phyloP scores from a whole-genome alignment of 495 filamentous ascomycete species.

The Neurospora intermedia region DNA sequence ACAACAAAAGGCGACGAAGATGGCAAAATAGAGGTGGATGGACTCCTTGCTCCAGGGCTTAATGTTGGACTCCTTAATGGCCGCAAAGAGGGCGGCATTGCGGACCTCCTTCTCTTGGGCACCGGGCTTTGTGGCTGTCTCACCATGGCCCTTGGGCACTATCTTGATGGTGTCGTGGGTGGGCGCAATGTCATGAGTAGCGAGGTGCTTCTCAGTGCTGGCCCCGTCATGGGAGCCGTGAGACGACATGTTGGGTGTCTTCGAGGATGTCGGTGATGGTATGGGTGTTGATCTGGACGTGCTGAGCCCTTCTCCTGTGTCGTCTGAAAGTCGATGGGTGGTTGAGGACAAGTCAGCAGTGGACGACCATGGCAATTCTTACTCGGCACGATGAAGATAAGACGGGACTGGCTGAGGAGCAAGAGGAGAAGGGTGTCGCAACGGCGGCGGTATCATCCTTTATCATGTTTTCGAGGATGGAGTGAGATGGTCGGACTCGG shows the following conservation, averaged over 20 bases:
- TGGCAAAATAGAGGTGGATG: constrained; percentile 40
- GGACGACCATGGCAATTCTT: neutral
- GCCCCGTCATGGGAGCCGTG: constrained; percentile 16
- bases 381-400: neutral
- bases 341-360: neutral
- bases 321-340: constrained; percentile 1
- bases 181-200: constrained; percentile 5
- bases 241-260: constrained; percentile 19
- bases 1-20: constrained; percentile 37
- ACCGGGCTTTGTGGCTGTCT: constrained; percentile 26
- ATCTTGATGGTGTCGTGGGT: neutral
- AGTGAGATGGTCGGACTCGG: neutral
- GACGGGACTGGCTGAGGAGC: neutral
- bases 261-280: neutral
- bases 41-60: constrained; percentile 43
- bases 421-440: neutral
- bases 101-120: constrained; percentile 38
- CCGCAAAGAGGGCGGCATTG: constrained; percentile 49
- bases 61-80: constrained; percentile 46
- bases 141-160: constrained; percentile 24
- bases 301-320: neutral
- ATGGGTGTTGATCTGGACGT: neutral
- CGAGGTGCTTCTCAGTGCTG: constrained; percentile 15
- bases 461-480: neutral
- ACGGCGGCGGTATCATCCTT: neutral